Base-by-base conservation (phyloP, 73 alveolate species). In the Uronychia setigera region DNA sequence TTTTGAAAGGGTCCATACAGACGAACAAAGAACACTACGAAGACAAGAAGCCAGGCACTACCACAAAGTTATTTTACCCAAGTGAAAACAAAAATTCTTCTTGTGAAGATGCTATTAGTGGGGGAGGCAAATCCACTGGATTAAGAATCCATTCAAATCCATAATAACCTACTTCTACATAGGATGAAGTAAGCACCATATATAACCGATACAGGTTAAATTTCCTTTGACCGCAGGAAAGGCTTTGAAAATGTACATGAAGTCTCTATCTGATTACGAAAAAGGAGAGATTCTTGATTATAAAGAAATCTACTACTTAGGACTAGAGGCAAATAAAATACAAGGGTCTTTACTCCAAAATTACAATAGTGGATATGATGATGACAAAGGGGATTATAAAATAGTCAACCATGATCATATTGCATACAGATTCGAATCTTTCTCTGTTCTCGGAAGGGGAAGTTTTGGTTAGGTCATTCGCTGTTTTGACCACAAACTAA, bases 311-410 rank as follows among this genome's bases (percentile, higher is more conserved):
- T 91, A 94, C 83, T 89, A n/a, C 32, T 30, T 89, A 60, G 95
- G 95, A 1, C 59, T 34, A 26, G 82, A 35, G n/a, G 92, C 90
- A 0, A 30, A 84, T 0, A 89, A 89, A 59, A 74, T 80, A 32
- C 77, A 89, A 11, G 92, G 92, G 0, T 30, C 90, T 13, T 83
- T 82, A 28, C 83, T 60, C 32, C 31, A 92, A 29, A 26, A 80
- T 1, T 59, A 84, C 81, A 91, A 94, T 60, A 32, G 34, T 29
- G 92, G 90, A 5, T 87, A 86, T 92, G 98, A 97, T 83, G 95
- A 91, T 75, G 95, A 92, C 60, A 93, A 96, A 79, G 99, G 99
- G 31, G 98, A 98, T 80, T 98, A 98, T 79, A 83, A 85, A 35
- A 84, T 85, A 32, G 92, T 88, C 35, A 81, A 77, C 33, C 97